Conservation (phyloP, 2,329 filamentous ascomycete genomes). For the Macrophomina pseudophaseolina region DNA sequence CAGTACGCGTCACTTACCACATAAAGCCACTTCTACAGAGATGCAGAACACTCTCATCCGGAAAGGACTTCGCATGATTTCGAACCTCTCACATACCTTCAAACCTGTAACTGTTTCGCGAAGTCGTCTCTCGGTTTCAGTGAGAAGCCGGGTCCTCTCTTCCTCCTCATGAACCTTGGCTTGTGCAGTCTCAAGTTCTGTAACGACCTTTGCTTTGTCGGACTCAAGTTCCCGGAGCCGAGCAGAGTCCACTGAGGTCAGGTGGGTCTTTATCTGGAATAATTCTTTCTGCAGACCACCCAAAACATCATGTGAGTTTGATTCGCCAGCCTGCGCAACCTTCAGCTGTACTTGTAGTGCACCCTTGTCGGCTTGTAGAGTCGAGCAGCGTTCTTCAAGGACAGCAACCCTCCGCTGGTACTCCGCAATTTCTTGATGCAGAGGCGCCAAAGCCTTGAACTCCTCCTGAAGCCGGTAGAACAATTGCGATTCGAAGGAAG, state of each 20-base stretch:
- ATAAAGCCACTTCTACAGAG: background rate
- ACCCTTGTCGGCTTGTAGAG: background rate
- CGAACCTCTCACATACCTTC: background rate
- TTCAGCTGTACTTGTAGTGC: conserved; percentile 14
- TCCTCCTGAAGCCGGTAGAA: background rate
- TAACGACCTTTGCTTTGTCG: background rate
- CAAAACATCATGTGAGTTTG: background rate
- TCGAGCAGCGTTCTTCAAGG: conserved; percentile 18
- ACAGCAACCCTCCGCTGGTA: conserved; percentile 4
- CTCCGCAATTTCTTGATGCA: background rate
- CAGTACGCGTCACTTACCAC: background rate
- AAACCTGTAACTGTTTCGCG: background rate
- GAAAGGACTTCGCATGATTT: background rate
- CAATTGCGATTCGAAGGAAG: background rate
- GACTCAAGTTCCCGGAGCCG: background rate
- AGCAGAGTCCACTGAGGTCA: conserved; percentile 7
- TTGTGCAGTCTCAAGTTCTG: background rate
- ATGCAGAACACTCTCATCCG: too few species aligned
- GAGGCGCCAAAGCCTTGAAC: background rate
- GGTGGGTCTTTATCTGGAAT: background rate
- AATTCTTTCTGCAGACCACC: background rate
- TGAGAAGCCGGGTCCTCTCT: background rate
- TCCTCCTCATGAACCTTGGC: background rate
- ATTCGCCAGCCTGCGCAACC: background rate
- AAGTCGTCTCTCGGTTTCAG: background rate